A percentile compares a stretch with the other conserved stretches of the same genome.
Evolutionary conservation across 2,329 filamentous ascomycete species (phyloP).

Genomic region (Paraphoma sp.): DNA sequence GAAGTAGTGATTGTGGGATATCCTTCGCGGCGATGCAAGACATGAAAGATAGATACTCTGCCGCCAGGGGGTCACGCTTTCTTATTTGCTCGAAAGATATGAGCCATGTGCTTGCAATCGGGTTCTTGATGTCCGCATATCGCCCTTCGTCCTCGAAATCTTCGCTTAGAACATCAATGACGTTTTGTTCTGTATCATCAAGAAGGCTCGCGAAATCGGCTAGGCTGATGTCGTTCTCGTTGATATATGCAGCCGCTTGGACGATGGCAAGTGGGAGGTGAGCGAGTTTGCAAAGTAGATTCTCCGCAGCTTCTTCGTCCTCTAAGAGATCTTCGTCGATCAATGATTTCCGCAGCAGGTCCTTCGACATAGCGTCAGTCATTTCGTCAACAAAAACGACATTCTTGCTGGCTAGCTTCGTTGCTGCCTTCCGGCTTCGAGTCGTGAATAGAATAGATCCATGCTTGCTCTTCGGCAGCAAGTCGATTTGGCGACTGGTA

Average conservation of each 20-base stretch:
- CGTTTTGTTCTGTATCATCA: slow-evolving; percentile 34
- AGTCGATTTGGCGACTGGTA: slow-evolving; percentile 14
- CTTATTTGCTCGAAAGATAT: slow-evolving; percentile 48
- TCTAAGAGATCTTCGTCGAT: slow-evolving; percentile 40
- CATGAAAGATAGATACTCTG: slow-evolving; percentile 32
- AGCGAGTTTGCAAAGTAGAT: slow-evolving; percentile 30
- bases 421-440: not conserved
- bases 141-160: slow-evolving; percentile 40
- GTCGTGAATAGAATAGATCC: slow-evolving; percentile 41
- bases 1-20: slow-evolving; percentile 3
- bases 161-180: slow-evolving; percentile 41
- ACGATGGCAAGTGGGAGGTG: slow-evolving; percentile 40
- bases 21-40: slow-evolving; percentile 2
- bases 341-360: slow-evolving; percentile 19
- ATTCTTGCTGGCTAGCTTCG: slow-evolving; percentile 7
- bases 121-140: too few relatives aligned
- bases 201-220: slow-evolving; percentile 43
- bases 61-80: slow-evolving; percentile 33
- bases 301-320: not conserved
- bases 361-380: not conserved
- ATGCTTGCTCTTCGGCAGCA: slow-evolving; percentile 36
- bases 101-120: slow-evolving; percentile 46
- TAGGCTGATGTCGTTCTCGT: slow-evolving; percentile 18
- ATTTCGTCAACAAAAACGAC: slow-evolving; percentile 19
- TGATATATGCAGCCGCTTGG: slow-evolving; percentile 48